Evolutionary conservation across 352 stramenopile genomes (phyloP).

Genomic region (Blastocystis sp.): DNA sequence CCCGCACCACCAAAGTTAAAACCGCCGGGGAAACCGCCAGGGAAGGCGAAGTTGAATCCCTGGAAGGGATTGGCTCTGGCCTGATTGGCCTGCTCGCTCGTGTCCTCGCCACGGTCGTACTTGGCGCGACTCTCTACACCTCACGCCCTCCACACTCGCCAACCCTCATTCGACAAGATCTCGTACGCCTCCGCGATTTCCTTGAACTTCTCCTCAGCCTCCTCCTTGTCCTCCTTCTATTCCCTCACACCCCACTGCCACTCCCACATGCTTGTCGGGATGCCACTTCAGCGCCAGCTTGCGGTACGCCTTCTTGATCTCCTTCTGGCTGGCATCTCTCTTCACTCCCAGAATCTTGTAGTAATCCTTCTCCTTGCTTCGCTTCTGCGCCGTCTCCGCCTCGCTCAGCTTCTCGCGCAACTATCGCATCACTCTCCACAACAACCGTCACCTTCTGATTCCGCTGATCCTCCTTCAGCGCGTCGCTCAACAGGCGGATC

Average conservation of each 20-base stretch:
- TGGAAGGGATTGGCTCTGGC: conserved; percentile 52
- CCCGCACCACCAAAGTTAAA: conserved; percentile 17
- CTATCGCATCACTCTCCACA: conserved; percentile 34
- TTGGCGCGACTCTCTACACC: conserved; percentile 57
- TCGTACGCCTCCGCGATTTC: conserved; percentile 78
- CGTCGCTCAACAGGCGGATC: conserved; percentile 78
- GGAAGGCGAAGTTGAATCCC: conserved; percentile 36
- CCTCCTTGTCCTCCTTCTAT: conserved; percentile 75
- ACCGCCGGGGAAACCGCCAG: conserved; percentile 49
- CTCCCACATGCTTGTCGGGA: conserved; percentile 76
- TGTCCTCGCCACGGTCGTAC: conserved; percentile 67
- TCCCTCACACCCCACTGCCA: conserved; percentile 75
- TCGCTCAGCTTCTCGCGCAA: conserved; percentile 34
- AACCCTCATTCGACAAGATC: conserved; percentile 76
- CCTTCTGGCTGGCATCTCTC: conserved; percentile 74
- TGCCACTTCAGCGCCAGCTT: conserved; percentile 78
- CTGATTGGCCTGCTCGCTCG: conserved; percentile 35
- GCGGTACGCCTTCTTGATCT: conserved; percentile 82
- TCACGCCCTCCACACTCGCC: conserved; percentile 60
- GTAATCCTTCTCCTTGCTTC: conserved; percentile 75
- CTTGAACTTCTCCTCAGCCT: conserved; percentile 72
- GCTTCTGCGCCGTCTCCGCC: conserved; percentile 71
- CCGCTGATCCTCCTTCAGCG: conserved; percentile 76
- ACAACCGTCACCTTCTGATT: conserved; percentile 18
- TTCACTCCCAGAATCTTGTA: conserved; percentile 82